Evolutionary conservation across 345 rosid genomes (phyloP), one percentile per base, ranked within the genome.

Genomic region (Microthlaspi erraticum): DNA sequence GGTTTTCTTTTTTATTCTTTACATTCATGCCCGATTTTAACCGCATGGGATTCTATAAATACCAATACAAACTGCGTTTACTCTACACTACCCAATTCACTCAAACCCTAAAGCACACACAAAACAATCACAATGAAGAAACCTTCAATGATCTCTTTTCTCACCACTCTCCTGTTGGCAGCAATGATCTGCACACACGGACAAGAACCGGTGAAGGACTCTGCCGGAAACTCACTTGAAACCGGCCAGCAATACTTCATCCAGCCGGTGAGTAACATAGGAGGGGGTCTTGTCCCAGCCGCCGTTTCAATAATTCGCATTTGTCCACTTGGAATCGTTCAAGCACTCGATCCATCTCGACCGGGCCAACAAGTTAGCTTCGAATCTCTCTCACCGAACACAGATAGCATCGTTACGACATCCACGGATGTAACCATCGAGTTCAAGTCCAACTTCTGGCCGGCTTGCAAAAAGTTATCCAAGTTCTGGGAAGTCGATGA

Each of bases 271-370:
- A 5, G 12, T n/a, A 50, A 16, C 19, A 61, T 39, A 6, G 68
- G 54, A 10, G 70, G 63, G 43, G 69, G 63, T 61, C 76, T 62
- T 62, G 55, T 62, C 45, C 75, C 76, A 52, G 55, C 43, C 9
- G 2, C 62, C 4, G 5, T 5, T 50, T 0, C 5, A 2, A 0
- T 33, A 44, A 1, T 7, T 11, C 63, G 26, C 55, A 6, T 32
- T 43, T 68, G 76, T 43, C 68, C 76, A 53, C 76, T 72, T 16
- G 69, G 46, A 17, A 20, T 72, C 56, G 9, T n/a, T 48, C 76
- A 71, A 45, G 6, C 45, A 41, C 7, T 14, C 18, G 17, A 52
- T 54, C 48, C 53, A 0, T 3, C 0, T 3, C 45, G 16, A 11
- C 63, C 48, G 1, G 76, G 76, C 39, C n/a, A 42, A 23, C 70